Evolutionary conservation across 257 asterid species (phyloP).

Genomic region (Solanum neorickii): DNA sequence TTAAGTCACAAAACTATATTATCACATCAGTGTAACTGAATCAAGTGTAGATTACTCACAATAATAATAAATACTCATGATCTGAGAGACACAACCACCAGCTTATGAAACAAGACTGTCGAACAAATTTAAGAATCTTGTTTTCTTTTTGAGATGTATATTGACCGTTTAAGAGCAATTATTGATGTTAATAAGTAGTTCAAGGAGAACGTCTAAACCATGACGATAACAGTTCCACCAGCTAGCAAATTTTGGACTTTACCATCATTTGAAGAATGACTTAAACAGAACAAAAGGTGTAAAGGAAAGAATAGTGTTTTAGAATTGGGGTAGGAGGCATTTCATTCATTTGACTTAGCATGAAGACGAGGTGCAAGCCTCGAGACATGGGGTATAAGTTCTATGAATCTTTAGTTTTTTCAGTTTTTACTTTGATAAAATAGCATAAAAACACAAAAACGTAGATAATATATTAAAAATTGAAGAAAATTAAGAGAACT

Average conservation of each 20-base stretch:
- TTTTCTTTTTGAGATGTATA: background rate
- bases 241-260: background rate
- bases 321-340: too few species aligned
- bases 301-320: too few species aligned
- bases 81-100: background rate
- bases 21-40: background rate
- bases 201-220: background rate
- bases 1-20: background rate
- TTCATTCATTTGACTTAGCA: background rate
- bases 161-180: background rate
- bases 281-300: background rate
- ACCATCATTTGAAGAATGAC: background rate
- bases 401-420: background rate
- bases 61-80: background rate
- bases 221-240: background rate
- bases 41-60: background rate
- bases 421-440: too few species aligned
- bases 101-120: background rate
- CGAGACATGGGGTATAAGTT: background rate
- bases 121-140: background rate
- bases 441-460: background rate
- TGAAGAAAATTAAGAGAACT: background rate
- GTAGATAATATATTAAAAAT: background rate
- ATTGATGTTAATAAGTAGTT: background rate
- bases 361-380: background rate